These are phyloP conservation scores for Geosiphon pyriformis DNA, from an alignment of 192 early-diverging fungal species.

Conservation along the genomic window DNA sequence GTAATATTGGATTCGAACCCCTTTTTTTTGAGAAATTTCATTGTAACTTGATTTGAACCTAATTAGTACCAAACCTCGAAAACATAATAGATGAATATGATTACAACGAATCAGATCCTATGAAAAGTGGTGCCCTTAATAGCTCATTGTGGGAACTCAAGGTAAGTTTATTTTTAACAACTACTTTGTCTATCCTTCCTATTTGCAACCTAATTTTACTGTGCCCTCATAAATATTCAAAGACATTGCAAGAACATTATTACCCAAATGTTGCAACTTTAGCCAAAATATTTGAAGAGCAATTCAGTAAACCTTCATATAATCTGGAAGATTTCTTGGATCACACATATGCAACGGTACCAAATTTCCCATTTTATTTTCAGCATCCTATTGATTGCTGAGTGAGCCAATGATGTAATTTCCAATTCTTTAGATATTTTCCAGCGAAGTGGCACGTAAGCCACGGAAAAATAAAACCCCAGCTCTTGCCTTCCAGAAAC, in stretches of 20 bases:
- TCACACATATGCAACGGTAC: slow-evolving; percentile 69
- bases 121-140: slow-evolving; percentile 71
- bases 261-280: slow-evolving; percentile 80
- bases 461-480: slow-evolving; percentile 37
- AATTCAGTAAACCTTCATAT: slow-evolving; percentile 81
- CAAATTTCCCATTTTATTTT: slow-evolving; percentile 1
- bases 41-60: slow-evolving; percentile 1
- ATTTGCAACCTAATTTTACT: not conserved
- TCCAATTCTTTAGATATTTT: slow-evolving; percentile 42
- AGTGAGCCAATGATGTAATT: not conserved
- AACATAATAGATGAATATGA: slow-evolving; percentile 38
- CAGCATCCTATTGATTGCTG: not conserved
- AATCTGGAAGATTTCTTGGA: slow-evolving; percentile 96
- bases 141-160: slow-evolving; percentile 91
- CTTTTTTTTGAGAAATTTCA: too few relatives aligned
- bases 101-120: slow-evolving; percentile 64
- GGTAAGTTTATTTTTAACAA: slow-evolving; percentile 12
- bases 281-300: slow-evolving; percentile 80
- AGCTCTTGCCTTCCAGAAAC: slow-evolving; percentile 52
- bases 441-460: slow-evolving; percentile 38
- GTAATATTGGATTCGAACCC: too few relatives aligned
- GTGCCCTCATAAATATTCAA: slow-evolving; percentile 2
- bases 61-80: slow-evolving; percentile 26
- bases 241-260: slow-evolving; percentile 82
- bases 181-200: not conserved